A percentile compares a stretch with the other conserved stretches of the same genome.
These are phyloP conservation scores for Allium fistulosum DNA, from an alignment of 106 monocot species.

Conservation along the genomic window DNA sequence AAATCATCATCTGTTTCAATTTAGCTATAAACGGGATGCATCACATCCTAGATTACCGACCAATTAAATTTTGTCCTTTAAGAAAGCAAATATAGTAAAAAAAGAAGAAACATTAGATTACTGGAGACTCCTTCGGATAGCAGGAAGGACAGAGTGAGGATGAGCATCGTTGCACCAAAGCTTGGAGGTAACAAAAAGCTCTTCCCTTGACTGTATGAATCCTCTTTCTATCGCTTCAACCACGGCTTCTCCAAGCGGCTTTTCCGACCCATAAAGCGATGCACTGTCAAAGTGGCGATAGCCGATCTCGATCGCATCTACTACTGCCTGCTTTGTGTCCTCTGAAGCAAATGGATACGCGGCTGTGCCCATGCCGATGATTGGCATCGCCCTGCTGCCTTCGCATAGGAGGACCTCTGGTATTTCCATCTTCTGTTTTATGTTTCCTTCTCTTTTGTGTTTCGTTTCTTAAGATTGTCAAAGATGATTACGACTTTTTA, in stretches of 20 bases:
- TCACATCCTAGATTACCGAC: no score
- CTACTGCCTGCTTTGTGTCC: not conserved
- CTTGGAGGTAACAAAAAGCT: constrained; percentile 60
- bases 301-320: constrained; percentile 26
- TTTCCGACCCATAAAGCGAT: constrained; percentile 34
- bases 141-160: constrained; percentile 35
- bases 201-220: constrained; percentile 26
- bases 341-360: not conserved
- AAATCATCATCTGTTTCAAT: no score
- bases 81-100: no score
- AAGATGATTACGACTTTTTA: no score
- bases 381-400: no score
- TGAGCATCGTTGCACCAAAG: constrained; percentile 39
- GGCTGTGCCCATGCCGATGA: no score
- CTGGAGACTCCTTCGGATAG: constrained; percentile 34
- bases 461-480: no score
- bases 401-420: no score
- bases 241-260: constrained; percentile 38
- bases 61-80: no score
- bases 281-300: constrained; percentile 65
- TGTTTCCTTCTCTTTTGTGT: no score
- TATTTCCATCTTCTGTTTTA: no score
- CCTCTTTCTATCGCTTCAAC: constrained; percentile 22
- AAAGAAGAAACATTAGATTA: not conserved
- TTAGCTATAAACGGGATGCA: no score